phyloP scores from a whole-genome alignment of 352 stramenopile species.

The Phytophthora gonapodyides region DNA sequence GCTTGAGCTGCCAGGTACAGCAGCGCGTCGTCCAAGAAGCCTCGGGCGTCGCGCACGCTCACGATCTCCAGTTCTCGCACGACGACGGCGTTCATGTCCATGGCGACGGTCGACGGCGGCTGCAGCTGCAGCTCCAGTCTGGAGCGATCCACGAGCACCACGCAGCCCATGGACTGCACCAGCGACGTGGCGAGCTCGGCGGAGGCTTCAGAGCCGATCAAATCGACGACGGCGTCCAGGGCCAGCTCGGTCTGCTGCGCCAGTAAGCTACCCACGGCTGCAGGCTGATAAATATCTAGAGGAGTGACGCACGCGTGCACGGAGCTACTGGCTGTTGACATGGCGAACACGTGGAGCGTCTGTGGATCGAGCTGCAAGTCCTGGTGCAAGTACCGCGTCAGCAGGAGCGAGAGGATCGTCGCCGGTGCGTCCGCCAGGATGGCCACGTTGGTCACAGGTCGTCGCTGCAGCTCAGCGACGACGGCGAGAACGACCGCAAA shows the following conservation, averaged over 20 bases:
- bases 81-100: slow-evolving; percentile 78
- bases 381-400: slow-evolving; percentile 40
- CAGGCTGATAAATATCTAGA: slow-evolving; percentile 44
- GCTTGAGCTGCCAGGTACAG: slow-evolving; percentile 46
- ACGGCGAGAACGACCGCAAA: slow-evolving; percentile 44
- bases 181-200: slow-evolving; percentile 45
- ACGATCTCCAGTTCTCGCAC: slow-evolving; percentile 65
- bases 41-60: slow-evolving; percentile 41
- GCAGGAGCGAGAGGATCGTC: slow-evolving; percentile 35
- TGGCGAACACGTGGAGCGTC: slow-evolving; percentile 41
- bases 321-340: slow-evolving; percentile 9
- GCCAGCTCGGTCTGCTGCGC: slow-evolving; percentile 33
- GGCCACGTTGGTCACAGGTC: slow-evolving; percentile 32
- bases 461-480: slow-evolving; percentile 30
- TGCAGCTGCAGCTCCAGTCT: slow-evolving; percentile 37
- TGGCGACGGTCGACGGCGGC: slow-evolving; percentile 34
- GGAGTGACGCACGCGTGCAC: slow-evolving; percentile 35
- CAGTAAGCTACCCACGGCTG: slow-evolving; percentile 22
- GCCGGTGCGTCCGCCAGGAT: slow-evolving; percentile 29
- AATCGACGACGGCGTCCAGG: slow-evolving; percentile 55
- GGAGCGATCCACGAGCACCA: slow-evolving; percentile 44
- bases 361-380: slow-evolving; percentile 18
- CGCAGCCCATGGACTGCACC: slow-evolving; percentile 52
- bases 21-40: slow-evolving; percentile 39
- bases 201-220: slow-evolving; percentile 52